phyloP scores from a whole-genome alignment of 75 land plant genomes.

The Cupressus sempervirens region DNA sequence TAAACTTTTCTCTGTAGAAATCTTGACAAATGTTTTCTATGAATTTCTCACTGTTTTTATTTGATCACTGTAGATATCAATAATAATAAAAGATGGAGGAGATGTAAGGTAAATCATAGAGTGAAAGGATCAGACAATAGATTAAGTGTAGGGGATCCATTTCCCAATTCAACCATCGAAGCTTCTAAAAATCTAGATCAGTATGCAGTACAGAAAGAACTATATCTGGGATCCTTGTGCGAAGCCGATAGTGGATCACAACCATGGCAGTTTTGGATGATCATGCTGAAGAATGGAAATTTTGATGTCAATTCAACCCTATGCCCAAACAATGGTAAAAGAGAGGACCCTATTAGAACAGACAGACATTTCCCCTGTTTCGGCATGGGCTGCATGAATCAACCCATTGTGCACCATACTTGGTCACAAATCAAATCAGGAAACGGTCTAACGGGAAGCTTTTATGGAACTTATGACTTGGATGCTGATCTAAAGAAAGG shows the following conservation, averaged over 20 bases:
- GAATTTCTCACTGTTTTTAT: neutral
- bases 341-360: slow-evolving; percentile 13
- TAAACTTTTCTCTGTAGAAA: too few relatives aligned
- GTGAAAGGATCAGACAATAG: slow-evolving; percentile 45
- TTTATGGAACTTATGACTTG: slow-evolving; percentile 69
- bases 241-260: slow-evolving; percentile 15
- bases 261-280: slow-evolving; percentile 84
- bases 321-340: slow-evolving; percentile 47
- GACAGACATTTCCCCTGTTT: slow-evolving; percentile 45
- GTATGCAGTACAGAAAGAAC: slow-evolving; percentile 70
- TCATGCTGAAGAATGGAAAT: slow-evolving; percentile 86
- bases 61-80: neutral
- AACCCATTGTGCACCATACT: slow-evolving; percentile 49
- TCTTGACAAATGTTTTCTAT: neutral
- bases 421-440: slow-evolving; percentile 18
- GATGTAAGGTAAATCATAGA: slow-evolving; percentile 14
- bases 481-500: slow-evolving; percentile 27
- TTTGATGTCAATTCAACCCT: slow-evolving; percentile 42
- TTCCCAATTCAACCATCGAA: slow-evolving; percentile 13
- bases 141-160: slow-evolving; percentile 36
- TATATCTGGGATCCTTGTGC: slow-evolving; percentile 54
- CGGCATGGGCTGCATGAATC: slow-evolving; percentile 75
- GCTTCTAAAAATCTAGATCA: slow-evolving; percentile 23
- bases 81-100: neutral
- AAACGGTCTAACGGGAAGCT: slow-evolving; percentile 36